Base-by-base conservation (phyloP, 2,329 filamentous ascomycete genomes). In the Fusarium metavorans region DNA sequence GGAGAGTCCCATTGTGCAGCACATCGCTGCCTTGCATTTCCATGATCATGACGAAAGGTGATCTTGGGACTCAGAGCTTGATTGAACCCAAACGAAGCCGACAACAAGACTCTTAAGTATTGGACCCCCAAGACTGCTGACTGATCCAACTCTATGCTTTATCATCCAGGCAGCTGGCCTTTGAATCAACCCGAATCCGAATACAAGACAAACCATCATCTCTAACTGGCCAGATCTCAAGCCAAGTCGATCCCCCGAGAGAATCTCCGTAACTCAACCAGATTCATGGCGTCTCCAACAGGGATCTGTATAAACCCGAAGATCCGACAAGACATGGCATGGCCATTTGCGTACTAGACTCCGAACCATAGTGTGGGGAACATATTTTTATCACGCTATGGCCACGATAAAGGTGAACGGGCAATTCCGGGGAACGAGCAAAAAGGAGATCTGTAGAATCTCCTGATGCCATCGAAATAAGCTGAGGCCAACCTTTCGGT, bases 301-400 rank as follows among this genome's bases (percentile, higher is more conserved):
- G 37, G 35, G 37, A 18, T 60, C 25, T 45, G 25, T 60, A 32
- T 25, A n/a, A 39, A 27, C 11, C 59, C 54, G 16, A 64, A 80
- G 65, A 63, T 64, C 74, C 45, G 70, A 73, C 11, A 62, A 41
- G 27, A 68, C 27, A 39, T 32, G 18, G n/a, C 27, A 48, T 56
- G 37, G 11, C 74, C 71, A 4, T 27, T 67, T 78, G 13, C 45
- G 76, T 72, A 74, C 76, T 78, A 78, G 76, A 78, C 76, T 78
- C 76, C 76, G 76, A 71, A 67, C 20, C 32, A 2, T 9, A 25
- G 54, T 37, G 66, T 63, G 63, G 65, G 32, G 69, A 54, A 69
- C 18, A 2, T 14, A 4, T 4, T 27, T 11, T 14, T 23, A 32
- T 61, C 58, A 34, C n/a, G 41, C 41, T 41, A 61, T 34, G 27